Evolutionary conservation across 306 rosid species (phyloP), one percentile per base, ranked within the genome.

Genomic region (Sphenostylis stenocarpa): DNA sequence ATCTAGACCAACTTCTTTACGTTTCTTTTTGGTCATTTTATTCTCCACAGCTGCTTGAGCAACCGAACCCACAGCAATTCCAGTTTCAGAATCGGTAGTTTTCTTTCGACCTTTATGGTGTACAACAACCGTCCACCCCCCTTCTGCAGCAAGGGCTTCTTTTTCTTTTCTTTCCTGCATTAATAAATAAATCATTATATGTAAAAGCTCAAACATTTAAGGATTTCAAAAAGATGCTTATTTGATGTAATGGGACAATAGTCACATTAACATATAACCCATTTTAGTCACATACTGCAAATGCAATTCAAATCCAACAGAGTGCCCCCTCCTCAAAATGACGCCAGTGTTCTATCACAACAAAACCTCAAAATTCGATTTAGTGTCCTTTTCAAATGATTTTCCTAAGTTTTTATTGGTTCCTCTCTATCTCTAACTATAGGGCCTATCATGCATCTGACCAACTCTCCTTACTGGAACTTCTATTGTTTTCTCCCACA

Each of bases 51-150:
- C 94, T 68, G 88, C 96, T 83, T 87, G 92, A 16, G 97, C 90
- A 65, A 88, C 92, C 4, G 97, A 94, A 24, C 96, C 97, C 28
- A 94, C 90, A 10, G 84, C 87, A 70, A 84, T 62, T 77, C 98
- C 96, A 84, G 88, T 93, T 75, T 86, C 97, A 79, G 90, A 77
- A 31, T 91, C 97, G 0, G 86, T 88, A n/a, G 96, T 90, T 86
- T 90, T 94, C 85, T 94, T 94, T 86, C 98, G 86, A 74, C 98
- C 98, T 73, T 87, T 94, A 49, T 91, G 96, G 81, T 91, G 96
- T 24, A 78, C 86, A 65, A 91, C 96, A 61, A 94, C 93, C 0
- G 97, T 90, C 97, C 97, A 94, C 56, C 98, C 98, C 39, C 90
- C 97, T 28, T 91, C 97, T 26, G 91, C 92, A 48, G 84, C 89